phyloP scores from a whole-genome alignment of 208 protist species.

The Trypanosoma caninum region DNA sequence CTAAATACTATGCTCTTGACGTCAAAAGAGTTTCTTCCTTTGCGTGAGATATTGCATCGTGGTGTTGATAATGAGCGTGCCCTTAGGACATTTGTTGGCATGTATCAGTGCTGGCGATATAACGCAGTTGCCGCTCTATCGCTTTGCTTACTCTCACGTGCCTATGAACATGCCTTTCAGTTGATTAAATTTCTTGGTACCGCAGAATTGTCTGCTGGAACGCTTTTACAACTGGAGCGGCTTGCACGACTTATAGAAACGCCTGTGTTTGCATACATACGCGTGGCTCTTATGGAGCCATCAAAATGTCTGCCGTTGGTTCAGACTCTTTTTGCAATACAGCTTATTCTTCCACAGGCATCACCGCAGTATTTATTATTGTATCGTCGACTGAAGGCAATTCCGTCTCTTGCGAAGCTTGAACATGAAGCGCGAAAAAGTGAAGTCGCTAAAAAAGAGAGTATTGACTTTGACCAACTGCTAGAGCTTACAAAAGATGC shows the following conservation, averaged over 20 bases:
- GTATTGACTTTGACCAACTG: conserved; percentile 13
- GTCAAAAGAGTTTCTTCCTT: conserved; percentile 74
- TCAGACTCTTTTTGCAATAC: conserved; percentile 92
- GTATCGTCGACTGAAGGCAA: conserved; percentile 39
- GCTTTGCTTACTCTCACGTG: conserved; percentile 89
- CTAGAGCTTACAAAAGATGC: conserved; percentile 19
- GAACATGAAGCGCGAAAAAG: conserved; percentile 13
- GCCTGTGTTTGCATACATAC: conserved; percentile 92
- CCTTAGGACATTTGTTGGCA: conserved; percentile 48
- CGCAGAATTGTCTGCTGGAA: conserved; percentile 86
- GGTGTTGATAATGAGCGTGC: conserved; percentile 25
- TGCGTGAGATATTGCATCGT: conserved; percentile 69
- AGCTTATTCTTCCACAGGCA: conserved; percentile 96
- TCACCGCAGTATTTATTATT: conserved; percentile 77
- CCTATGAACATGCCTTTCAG: conserved; percentile 76
- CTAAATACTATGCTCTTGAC: conserved; percentile 85
- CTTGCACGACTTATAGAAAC: conserved; percentile 96
- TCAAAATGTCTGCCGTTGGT: conserved; percentile 80
- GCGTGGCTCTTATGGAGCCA: conserved; percentile 91
- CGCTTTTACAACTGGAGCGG: conserved; percentile 95
- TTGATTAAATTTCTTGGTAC: conserved; percentile 57
- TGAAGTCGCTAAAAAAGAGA: background rate
- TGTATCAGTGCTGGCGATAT: conserved; percentile 88
- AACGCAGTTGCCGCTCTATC: conserved; percentile 89
- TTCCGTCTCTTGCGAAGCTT: conserved; percentile 30